phyloP scores from a whole-genome alignment of 2,329 filamentous ascomycete species.

The Macrophomina phaseolina region DNA sequence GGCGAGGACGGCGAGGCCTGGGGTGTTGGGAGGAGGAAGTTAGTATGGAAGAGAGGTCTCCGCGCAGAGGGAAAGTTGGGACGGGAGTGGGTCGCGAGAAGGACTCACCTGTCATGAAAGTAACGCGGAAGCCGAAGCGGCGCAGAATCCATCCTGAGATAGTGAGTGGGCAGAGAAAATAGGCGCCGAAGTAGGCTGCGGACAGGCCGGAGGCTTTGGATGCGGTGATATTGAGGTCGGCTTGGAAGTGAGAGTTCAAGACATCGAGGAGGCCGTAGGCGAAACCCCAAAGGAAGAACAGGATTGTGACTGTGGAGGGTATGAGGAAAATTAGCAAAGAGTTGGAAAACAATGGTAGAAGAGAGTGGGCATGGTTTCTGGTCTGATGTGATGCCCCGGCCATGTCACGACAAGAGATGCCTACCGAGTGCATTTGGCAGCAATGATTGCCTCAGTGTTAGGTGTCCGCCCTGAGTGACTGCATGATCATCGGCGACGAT shows the following conservation, averaged over 20 bases:
- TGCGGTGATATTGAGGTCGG: constrained; percentile 65
- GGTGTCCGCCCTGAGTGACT: constrained; percentile 30
- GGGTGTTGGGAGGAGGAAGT: neutral
- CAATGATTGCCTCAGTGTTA: constrained; percentile 31
- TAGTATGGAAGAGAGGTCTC: neutral
- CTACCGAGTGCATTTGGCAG: constrained; percentile 31
- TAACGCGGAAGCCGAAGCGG: constrained; percentile 15
- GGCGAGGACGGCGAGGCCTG: constrained; percentile 49
- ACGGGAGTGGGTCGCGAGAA: neutral
- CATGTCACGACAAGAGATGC: neutral
- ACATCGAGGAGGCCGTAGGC: constrained; percentile 87
- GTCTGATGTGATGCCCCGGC: neutral
- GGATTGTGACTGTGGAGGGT: constrained; percentile 64
- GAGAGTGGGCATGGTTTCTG: neutral
- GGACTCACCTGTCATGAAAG: constrained; percentile 24
- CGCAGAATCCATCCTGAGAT: constrained; percentile 25
- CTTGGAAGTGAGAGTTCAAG: constrained; percentile 73
- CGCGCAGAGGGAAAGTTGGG: neutral
- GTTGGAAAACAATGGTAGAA: neutral
- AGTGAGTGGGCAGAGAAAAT: constrained; percentile 66
- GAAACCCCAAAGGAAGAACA: constrained; percentile 90
- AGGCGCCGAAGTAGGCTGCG: constrained; percentile 73
- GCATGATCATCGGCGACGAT: constrained; percentile 32
- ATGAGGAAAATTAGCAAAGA: neutral
- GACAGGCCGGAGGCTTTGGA: constrained; percentile 71